These are phyloP conservation scores for Samsoniella hepiali DNA, from an alignment of 2,329 filamentous ascomycete species.

Conservation along the genomic window DNA sequence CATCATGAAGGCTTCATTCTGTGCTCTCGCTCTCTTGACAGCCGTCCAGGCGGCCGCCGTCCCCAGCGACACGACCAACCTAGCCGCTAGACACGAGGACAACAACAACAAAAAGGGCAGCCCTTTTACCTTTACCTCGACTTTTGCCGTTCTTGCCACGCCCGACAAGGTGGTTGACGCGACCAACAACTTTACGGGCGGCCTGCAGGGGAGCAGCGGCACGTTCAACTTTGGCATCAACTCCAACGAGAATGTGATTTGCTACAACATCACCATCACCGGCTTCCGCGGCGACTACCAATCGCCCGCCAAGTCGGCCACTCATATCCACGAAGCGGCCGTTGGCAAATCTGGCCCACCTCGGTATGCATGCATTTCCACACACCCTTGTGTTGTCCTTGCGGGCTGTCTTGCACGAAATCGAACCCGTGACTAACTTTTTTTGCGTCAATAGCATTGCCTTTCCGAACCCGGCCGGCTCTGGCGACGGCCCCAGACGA, in stretches of 20 bases:
- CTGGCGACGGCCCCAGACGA: conserved; percentile 32
- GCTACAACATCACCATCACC: conserved; percentile 49
- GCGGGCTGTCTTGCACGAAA: no score
- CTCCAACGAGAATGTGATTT: conserved; percentile 40
- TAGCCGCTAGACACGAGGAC: background rate
- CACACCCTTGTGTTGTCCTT: no score
- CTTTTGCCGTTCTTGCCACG: conserved; percentile 45
- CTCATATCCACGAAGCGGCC: conserved; percentile 51
- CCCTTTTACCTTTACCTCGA: conserved; percentile 45
- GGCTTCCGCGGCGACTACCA: conserved; percentile 48
- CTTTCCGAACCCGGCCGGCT: conserved; percentile 46
- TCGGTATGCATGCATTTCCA: conserved; percentile 28
- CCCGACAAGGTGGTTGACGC: conserved; percentile 48
- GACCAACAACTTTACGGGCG: conserved; percentile 36
- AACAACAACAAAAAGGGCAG: conserved; percentile 5
- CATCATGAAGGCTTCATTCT: background rate
- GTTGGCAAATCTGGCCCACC: conserved; percentile 48
- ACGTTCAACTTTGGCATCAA: conserved; percentile 54
- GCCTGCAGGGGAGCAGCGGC: conserved; percentile 43
- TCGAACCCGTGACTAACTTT: background rate
- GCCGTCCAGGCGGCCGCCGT: background rate
- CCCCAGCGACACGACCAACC: background rate
- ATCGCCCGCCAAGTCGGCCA: conserved; percentile 49
- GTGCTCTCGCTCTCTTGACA: background rate
- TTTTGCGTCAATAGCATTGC: conserved; percentile 33